Conservation (phyloP, 2,329 filamentous ascomycete species). For the Fusarium anthophilum region DNA sequence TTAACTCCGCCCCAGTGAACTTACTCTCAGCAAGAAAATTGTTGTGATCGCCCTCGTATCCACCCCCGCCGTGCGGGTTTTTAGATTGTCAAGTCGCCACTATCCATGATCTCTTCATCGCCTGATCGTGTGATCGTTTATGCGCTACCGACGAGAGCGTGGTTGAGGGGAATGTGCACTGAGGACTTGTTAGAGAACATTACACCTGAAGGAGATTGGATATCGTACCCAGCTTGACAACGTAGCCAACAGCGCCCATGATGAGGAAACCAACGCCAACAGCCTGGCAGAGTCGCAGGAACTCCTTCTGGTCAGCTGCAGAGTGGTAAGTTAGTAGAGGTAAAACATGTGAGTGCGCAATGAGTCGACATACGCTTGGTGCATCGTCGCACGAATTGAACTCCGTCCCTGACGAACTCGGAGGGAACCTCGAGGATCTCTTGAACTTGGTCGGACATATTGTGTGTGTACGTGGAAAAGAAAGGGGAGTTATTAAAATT, state of each 20-base stretch:
- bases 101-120: constrained; percentile 22
- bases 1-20: constrained; percentile 41
- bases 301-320: constrained; percentile 55
- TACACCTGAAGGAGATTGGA: not conserved
- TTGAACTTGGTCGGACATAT: constrained; percentile 74
- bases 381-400: constrained; percentile 70
- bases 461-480: constrained; percentile 32
- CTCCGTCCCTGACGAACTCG: constrained; percentile 70
- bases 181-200: constrained; percentile 11
- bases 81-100: constrained; percentile 31
- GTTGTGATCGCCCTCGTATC: constrained; percentile 27
- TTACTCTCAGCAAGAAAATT: constrained; percentile 39
- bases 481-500: constrained; percentile 22
- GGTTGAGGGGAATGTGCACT: constrained; percentile 77
- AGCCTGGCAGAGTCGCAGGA: constrained; percentile 61
- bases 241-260: constrained; percentile 75
- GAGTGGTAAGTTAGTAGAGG: constrained; percentile 1
- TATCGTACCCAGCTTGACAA: constrained; percentile 73
- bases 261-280: constrained; percentile 76
- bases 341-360: not conserved
- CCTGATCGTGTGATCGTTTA: constrained; percentile 53
- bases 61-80: constrained; percentile 15
- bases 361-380: constrained; percentile 63
- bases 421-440: constrained; percentile 75
- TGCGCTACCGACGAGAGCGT: constrained; percentile 73